Base-by-base conservation (phyloP, 352 stramenopile genomes). In the Phytopythium vexans region DNA sequence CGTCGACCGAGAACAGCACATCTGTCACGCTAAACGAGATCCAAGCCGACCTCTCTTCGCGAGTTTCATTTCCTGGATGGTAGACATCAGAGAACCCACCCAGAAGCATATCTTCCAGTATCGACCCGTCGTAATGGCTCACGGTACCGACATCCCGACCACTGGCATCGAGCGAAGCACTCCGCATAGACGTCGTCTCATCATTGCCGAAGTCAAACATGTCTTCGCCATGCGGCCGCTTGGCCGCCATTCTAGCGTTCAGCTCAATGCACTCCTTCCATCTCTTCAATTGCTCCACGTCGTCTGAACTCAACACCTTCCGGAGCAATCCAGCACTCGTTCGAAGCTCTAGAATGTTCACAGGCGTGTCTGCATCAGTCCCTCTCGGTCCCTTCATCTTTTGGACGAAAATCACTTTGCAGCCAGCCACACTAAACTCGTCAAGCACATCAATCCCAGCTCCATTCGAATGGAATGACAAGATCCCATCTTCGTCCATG, bases 31-130 rank as follows among this genome's bases (percentile, higher is more conserved):
- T 88, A 8, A 91, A 75, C n/a, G 81, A 88, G 27, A 89, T 89
- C 83, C 83, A 93, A 0, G 59, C 73, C 15, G 69, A 71, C 38
- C 82, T 80, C 10, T 83, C 59, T 35, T 75, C 67, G 21, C 84
- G 65, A 8, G 86, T 61, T n/a, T 66, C 64, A 10, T 55, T 55
- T 15, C 67, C 64, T 14, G 82, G 48, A 36, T 72, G 70, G 52
- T 89, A 93, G 6, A 82, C 56, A 40, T 88, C 84, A 11, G 80
- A 89, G 52, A 93, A 93, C 0, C 81, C 83, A 38, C 80, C 80
- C 9, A 82, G 58, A 16, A 90, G 31, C 11, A 93, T 67, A 8
- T 79, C 70, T 39, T 89, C 75, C 6, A 82, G 49, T 2, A 52
- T 48, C n/a, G 61, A 56, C 9, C 43, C 68, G 52, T 62, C 54